phyloP scores from a whole-genome alignment of 2,329 filamentous ascomycete species.

The Penicillium brevicompactum region DNA sequence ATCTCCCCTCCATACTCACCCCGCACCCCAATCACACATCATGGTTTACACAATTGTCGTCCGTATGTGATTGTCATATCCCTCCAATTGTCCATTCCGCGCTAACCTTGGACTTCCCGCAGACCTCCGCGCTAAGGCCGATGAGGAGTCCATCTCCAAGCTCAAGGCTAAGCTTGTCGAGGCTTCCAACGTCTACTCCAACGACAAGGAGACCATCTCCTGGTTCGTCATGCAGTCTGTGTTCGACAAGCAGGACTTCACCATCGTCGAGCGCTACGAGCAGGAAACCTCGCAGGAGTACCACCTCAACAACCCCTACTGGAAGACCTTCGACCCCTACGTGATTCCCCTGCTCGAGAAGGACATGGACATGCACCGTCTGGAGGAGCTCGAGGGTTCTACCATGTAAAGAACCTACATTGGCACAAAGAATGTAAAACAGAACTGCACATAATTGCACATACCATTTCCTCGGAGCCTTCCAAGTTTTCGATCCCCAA shows the following conservation, averaged over 20 bases:
- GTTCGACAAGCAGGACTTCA: constrained; percentile 69
- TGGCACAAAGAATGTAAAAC: background rate
- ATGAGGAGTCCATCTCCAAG: constrained; percentile 64
- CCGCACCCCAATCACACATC: constrained; percentile 6
- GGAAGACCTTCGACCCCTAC: constrained; percentile 76
- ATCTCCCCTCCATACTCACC: constrained; percentile 2
- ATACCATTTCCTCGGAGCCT: background rate
- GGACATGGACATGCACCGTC: constrained; percentile 69
- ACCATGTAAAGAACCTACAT: constrained; percentile 4
- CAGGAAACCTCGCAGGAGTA: constrained; percentile 64
- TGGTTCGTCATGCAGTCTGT: constrained; percentile 81
- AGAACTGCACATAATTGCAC: background rate
- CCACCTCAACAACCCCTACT: constrained; percentile 70
- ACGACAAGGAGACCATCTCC: constrained; percentile 69
- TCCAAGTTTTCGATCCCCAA: background rate
- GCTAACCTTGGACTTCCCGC: background rate
- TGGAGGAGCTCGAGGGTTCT: constrained; percentile 62
- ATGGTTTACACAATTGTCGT: constrained; percentile 37
- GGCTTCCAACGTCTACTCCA: constrained; percentile 70
- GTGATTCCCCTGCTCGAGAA: constrained; percentile 68
- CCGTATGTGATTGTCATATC: constrained; percentile 20
- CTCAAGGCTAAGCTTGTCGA: constrained; percentile 73
- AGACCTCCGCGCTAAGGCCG: constrained; percentile 67
- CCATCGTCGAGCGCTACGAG: constrained; percentile 73
- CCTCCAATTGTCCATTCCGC: background rate